A percentile compares a stretch with the other conserved stretches of the same genome.
phyloP scores from a whole-genome alignment of 306 rosid genomes.

The cucumber (Cucumis sativus) region DNA sequence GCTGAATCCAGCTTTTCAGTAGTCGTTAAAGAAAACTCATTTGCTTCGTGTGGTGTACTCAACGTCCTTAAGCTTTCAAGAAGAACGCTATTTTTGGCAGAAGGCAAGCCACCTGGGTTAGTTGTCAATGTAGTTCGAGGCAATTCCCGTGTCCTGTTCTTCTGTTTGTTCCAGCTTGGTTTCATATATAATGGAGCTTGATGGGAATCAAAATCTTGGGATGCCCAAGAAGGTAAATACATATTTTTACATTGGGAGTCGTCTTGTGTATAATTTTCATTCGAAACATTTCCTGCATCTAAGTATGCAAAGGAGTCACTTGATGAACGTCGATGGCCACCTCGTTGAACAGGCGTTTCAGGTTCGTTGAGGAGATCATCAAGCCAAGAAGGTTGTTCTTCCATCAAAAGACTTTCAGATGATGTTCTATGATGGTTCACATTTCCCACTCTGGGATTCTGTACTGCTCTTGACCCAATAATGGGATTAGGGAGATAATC shows the following conservation, averaged over 20 bases:
- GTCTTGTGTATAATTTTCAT: conserved; percentile 2
- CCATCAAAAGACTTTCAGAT: conserved; percentile 13
- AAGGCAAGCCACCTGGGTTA: conserved; percentile 30
- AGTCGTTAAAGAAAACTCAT: conserved; percentile 21
- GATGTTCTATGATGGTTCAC: conserved; percentile 15
- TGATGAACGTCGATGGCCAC: conserved; percentile 21
- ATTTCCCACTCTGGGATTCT: neutral
- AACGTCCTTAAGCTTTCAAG: neutral
- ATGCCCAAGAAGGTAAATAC: conserved; percentile 30
- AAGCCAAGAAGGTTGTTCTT: conserved; percentile 28
- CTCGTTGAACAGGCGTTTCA: conserved; percentile 10
- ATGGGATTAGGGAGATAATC: conserved; percentile 4
- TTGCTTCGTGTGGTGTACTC: conserved; percentile 2
- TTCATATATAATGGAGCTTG: conserved; percentile 48
- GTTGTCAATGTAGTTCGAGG: conserved; percentile 25
- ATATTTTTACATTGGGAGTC: neutral
- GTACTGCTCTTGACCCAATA: neutral
- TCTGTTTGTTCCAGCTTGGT: conserved; percentile 50
- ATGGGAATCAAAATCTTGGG: conserved; percentile 56
- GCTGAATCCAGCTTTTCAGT: conserved; percentile 39
- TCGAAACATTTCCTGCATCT: neutral
- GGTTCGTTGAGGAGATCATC: conserved; percentile 27
- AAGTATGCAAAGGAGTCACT: conserved; percentile 19
- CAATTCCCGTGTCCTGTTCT: conserved; percentile 62
- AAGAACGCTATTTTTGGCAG: conserved; percentile 33